These are phyloP conservation scores for Elaeis guineensis DNA, from an alignment of 176 grass and related monocot species.

Conservation along the genomic window DNA sequence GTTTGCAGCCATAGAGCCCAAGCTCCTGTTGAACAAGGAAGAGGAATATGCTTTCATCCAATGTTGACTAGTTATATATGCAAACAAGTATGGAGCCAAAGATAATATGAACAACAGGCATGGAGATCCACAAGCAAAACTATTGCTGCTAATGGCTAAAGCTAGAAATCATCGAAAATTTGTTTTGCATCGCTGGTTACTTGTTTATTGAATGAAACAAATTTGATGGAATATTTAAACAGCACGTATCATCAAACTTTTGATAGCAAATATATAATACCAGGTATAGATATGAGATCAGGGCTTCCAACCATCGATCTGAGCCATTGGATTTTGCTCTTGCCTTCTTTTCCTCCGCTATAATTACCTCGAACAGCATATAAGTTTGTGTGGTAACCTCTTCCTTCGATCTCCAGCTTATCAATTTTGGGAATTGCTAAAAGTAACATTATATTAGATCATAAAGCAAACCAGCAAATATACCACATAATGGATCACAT, in stretches of 20 bases:
- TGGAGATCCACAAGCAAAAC: no score
- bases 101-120: no score
- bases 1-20: no score
- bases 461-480: not conserved
- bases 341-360: conserved; percentile 90
- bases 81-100: no score
- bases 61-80: no score
- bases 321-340: conserved; percentile 96
- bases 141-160: no score
- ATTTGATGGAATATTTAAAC: no score
- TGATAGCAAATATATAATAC: conserved; percentile 26
- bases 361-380: conserved; percentile 70
- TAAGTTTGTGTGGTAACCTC: conserved; percentile 90
- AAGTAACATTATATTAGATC: not conserved
- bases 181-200: no score
- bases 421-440: conserved; percentile 83
- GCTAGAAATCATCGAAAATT: no score
- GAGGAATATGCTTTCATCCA: no score
- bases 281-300: conserved; percentile 97
- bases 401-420: conserved; percentile 98
- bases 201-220: no score
- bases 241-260: not conserved
- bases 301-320: conserved; percentile 94
- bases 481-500: conserved; percentile 13
- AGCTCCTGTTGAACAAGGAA: no score